These are phyloP conservation scores for Phytopythium chamaehyphon DNA, from an alignment of 352 stramenopile genomes.

Conservation along the genomic window DNA sequence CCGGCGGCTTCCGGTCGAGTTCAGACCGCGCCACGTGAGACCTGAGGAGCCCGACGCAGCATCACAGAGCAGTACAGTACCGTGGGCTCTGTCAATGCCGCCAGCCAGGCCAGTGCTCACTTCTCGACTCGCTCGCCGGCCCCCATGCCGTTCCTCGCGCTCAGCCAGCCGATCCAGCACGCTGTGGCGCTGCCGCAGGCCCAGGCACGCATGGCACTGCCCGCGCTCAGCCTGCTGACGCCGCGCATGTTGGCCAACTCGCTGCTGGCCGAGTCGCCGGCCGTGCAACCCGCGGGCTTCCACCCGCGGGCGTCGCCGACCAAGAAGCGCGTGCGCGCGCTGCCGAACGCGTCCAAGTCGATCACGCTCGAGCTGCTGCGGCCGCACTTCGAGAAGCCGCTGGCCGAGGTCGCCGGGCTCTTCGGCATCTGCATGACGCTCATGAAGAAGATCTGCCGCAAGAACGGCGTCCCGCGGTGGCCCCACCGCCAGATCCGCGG, in stretches of 20 bases:
- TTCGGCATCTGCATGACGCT: conserved; percentile 83
- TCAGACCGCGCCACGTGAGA: background rate
- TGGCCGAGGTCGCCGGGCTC: conserved; percentile 65
- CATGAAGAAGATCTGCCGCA: conserved; percentile 85
- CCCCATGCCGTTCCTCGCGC: conserved; percentile 1
- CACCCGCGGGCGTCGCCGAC: conserved; percentile 20
- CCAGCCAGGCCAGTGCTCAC: background rate
- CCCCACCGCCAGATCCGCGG: conserved; percentile 70
- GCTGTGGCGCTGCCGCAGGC: conserved; percentile 16
- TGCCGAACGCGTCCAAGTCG: conserved; percentile 76
- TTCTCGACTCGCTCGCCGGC: background rate
- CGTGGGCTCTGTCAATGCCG: too few species aligned
- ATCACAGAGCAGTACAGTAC: too few species aligned
- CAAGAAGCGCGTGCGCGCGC: conserved; percentile 66
- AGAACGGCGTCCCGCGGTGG: conserved; percentile 71
- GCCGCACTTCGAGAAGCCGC: conserved; percentile 72
- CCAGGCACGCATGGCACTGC: conserved; percentile 55
- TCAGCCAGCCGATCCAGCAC: background rate
- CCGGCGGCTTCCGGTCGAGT: background rate
- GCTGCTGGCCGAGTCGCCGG: conserved; percentile 24
- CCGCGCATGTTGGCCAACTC: conserved; percentile 14
- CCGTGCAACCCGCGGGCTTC: conserved; percentile 1
- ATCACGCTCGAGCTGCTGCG: conserved; percentile 71
- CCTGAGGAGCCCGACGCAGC: conserved; percentile 1
- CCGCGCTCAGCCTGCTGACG: conserved; percentile 36